These are phyloP conservation scores for Citrullus colocynthis DNA, from an alignment of 306 rosid genomes.

Conservation along the genomic window DNA sequence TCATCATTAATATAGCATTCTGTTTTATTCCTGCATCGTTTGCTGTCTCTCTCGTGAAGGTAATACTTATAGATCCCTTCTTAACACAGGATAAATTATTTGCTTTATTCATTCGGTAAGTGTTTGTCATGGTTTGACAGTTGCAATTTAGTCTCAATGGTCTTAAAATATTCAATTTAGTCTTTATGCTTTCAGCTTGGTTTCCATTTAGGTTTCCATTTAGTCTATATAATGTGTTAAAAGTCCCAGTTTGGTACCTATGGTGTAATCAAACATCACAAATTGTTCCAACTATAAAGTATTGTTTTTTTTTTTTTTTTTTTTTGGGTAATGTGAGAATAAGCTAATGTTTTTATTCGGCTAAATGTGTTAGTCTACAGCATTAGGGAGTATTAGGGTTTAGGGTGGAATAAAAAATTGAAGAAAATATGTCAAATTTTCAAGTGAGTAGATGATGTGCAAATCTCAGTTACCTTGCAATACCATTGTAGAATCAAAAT, in stretches of 20 bases:
- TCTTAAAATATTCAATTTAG: background rate
- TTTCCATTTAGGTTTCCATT: background rate
- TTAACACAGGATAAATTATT: background rate
- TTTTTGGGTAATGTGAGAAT: background rate
- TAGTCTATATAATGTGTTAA: background rate
- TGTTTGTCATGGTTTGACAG: background rate
- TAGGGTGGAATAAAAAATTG: background rate
- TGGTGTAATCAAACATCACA: background rate
- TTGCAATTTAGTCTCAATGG: background rate
- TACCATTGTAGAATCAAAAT: too few species aligned
- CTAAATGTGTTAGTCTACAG: background rate
- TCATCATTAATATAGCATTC: constrained; percentile 79
- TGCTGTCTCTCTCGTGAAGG: constrained; percentile 94
- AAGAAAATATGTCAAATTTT: background rate
- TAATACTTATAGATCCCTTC: constrained; percentile 18
- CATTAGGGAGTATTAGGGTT: background rate
- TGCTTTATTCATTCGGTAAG: too few species aligned
- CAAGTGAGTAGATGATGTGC: background rate
- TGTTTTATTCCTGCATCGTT: constrained; percentile 92
- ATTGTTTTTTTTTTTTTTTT: background rate
- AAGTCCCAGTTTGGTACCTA: background rate
- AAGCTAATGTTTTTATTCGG: background rate
- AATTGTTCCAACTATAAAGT: background rate
- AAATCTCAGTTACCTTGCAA: too few species aligned
- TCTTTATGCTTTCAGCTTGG: background rate